Conservation (phyloP, 2,329 filamentous ascomycete genomes). For the Aspergillus fumigatiaffinis region DNA sequence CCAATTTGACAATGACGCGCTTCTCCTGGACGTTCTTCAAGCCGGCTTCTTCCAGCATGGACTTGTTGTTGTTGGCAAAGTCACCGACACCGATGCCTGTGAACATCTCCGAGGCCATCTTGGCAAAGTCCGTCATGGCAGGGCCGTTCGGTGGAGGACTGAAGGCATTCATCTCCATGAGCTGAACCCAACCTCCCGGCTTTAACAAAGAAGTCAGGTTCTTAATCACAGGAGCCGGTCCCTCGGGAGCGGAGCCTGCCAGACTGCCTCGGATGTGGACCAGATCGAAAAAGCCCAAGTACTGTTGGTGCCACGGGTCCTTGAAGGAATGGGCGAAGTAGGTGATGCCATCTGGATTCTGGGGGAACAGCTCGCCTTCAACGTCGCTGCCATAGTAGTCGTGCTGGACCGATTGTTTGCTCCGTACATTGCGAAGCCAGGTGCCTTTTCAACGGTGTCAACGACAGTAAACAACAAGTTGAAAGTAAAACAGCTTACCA, state of each 20-base stretch:
- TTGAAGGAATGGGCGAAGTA: conserved; percentile 3
- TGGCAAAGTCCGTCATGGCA: conserved; percentile 5
- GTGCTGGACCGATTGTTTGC: background rate
- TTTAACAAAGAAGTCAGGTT: background rate
- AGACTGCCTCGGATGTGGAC: conserved; percentile 3
- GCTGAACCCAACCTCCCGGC: conserved; percentile 5
- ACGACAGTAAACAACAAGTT: background rate
- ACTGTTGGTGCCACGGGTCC: conserved; percentile 1
- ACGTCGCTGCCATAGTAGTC: conserved; percentile 4
- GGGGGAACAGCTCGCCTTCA: conserved; percentile 2
- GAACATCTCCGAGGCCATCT: conserved; percentile 4
- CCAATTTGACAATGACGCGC: background rate
- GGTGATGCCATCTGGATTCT: conserved; percentile 3
- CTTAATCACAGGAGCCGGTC: conserved; percentile 1
- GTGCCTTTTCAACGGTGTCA: conserved; percentile 1
- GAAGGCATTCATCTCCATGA: conserved; percentile 6
- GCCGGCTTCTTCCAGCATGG: conserved; percentile 3
- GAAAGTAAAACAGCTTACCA: background rate
- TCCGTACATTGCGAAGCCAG: conserved; percentile 4
- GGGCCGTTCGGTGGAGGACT: conserved; percentile 1
- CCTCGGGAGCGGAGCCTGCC: conserved; percentile 2
- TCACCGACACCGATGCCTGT: conserved; percentile 1
- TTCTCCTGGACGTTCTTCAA: conserved; percentile 5
- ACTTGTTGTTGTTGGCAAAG: conserved; percentile 4
- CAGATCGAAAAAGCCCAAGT: conserved; percentile 1